These are phyloP conservation scores for Jacaranda copaia DNA, from an alignment of 257 asterid genomes.

Conservation along the genomic window DNA sequence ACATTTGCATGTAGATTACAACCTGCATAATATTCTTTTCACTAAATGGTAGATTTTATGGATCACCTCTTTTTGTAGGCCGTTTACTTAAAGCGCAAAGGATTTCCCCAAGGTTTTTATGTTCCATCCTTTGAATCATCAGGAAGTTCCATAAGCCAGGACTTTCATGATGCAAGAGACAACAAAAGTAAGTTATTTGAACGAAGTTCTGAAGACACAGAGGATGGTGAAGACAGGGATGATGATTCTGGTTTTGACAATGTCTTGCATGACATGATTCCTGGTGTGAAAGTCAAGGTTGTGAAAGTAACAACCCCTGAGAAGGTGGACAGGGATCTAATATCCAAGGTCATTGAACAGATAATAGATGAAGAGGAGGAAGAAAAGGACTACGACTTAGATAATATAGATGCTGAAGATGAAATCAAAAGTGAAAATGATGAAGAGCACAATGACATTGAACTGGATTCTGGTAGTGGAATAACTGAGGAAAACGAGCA, in stretches of 20 bases:
- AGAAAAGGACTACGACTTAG: slow-evolving; percentile 58
- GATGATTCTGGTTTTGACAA: slow-evolving; percentile 77
- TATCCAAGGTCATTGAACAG: slow-evolving; percentile 89
- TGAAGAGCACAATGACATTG: slow-evolving; percentile 55
- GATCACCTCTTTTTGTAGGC: slow-evolving; percentile 60
- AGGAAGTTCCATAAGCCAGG: slow-evolving; percentile 56
- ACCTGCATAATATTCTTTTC: slow-evolving; percentile 27
- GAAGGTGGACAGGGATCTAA: slow-evolving; percentile 75
- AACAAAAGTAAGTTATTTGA: slow-evolving; percentile 62
- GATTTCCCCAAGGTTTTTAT: slow-evolving; percentile 56
- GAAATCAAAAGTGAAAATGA: slow-evolving; percentile 56
- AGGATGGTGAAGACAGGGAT: slow-evolving; percentile 72
- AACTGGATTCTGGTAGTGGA: slow-evolving; percentile 58
- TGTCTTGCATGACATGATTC: slow-evolving; percentile 85
- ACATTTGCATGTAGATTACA: slow-evolving; percentile 20
- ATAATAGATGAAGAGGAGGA: slow-evolving; percentile 87
- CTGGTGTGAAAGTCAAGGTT: slow-evolving; percentile 93
- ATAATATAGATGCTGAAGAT: slow-evolving; percentile 48
- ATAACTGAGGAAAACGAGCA: slow-evolving; percentile 60
- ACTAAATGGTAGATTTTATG: slow-evolving; percentile 27
- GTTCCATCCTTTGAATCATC: slow-evolving; percentile 60
- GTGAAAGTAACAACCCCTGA: slow-evolving; percentile 79
- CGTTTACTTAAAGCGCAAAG: slow-evolving; percentile 81
- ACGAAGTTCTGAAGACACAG: slow-evolving; percentile 64
- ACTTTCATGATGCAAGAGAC: slow-evolving; percentile 64